phyloP scores from a whole-genome alignment of 306 rosid genomes.

The Adenanthera pavonina region DNA sequence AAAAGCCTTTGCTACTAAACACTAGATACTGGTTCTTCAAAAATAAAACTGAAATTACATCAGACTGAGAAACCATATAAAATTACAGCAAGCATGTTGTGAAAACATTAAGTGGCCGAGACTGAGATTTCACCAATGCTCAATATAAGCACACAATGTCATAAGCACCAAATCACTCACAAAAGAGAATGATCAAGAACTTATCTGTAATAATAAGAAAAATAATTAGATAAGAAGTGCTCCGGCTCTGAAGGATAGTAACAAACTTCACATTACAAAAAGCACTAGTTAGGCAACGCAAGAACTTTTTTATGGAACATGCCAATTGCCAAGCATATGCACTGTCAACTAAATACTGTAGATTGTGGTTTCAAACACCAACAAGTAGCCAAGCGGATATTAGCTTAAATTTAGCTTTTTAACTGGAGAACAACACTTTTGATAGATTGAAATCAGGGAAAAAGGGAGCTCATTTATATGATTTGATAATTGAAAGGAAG shows the following conservation, averaged over 20 bases:
- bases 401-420: not conserved
- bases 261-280: not conserved
- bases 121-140: not conserved
- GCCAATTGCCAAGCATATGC: not conserved
- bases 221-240: not conserved
- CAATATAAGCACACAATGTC: not conserved
- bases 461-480: not conserved
- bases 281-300: not conserved
- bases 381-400: not conserved
- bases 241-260: not conserved
- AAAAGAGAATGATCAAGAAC: not conserved
- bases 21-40: not conserved
- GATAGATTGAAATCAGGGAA: not conserved
- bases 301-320: not conserved
- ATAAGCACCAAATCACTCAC: conserved; percentile 3
- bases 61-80: not conserved
- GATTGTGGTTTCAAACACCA: not conserved
- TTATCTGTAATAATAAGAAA: not conserved
- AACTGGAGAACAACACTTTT: not conserved
- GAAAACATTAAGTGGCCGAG: not conserved
- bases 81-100: not conserved
- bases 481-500: not conserved
- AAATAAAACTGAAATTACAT: not conserved
- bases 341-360: not conserved
- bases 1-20: not conserved